A percentile compares a stretch with the other conserved stretches of the same genome.
phyloP scores from a whole-genome alignment of 805 yeast species.

The Candida ortonii region DNA sequence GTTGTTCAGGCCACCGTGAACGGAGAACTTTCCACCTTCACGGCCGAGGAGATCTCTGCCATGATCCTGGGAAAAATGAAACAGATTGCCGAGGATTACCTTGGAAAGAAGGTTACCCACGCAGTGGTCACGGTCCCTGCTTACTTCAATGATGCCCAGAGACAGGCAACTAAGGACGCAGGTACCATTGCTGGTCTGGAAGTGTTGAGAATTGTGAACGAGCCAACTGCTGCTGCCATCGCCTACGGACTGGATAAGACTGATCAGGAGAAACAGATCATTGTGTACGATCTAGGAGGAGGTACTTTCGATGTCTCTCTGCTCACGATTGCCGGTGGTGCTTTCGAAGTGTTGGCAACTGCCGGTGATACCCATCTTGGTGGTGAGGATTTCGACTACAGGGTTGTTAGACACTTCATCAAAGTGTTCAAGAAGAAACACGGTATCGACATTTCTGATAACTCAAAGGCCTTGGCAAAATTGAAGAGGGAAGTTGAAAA shows the following conservation, averaged over 20 bases:
- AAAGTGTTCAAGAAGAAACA: conserved; percentile 91
- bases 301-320: conserved; percentile 90
- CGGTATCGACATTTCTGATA: conserved; percentile 74
- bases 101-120: conserved; percentile 80
- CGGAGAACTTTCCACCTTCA: conserved; percentile 81
- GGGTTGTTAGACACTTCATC: conserved; percentile 81
- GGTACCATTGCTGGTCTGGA: conserved; percentile 89
- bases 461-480: conserved; percentile 86
- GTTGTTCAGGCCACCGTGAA: conserved; percentile 81
- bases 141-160: conserved; percentile 89
- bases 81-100: conserved; percentile 85
- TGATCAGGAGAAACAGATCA: conserved; percentile 81
- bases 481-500: conserved; percentile 97
- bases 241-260: conserved; percentile 90
- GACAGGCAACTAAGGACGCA: conserved; percentile 93
- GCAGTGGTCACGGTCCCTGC: conserved; percentile 95
- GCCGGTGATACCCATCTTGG: conserved; percentile 84
- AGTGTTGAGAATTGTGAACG: conserved; percentile 85
- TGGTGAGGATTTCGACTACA: conserved; percentile 80
- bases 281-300: conserved; percentile 95
- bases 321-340: conserved; percentile 75
- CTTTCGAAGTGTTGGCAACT: conserved; percentile 78
- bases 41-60: conserved; percentile 93
- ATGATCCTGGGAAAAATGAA: conserved; percentile 92
- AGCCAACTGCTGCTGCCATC: conserved; percentile 97